Evolutionary conservation across 352 stramenopile genomes (phyloP).

Genomic region (Globisporangium nagaii): DNA sequence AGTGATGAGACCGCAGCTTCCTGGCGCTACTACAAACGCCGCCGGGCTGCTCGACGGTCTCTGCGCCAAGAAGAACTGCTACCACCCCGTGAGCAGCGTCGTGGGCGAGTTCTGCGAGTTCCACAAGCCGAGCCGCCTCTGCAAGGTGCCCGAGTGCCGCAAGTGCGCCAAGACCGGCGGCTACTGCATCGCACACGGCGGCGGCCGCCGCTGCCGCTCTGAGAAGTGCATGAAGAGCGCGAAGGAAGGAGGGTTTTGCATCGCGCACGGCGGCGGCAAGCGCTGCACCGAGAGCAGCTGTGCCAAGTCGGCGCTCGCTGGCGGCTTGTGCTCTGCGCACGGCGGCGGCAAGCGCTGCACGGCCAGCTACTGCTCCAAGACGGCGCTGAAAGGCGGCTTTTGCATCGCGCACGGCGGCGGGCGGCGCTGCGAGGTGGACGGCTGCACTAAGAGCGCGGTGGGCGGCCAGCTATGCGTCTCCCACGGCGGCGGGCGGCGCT

Average conservation of each 20-base stretch:
- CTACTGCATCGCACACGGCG: slow-evolving; percentile 69
- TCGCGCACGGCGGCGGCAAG: slow-evolving; percentile 78
- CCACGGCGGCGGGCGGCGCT: slow-evolving; percentile 57
- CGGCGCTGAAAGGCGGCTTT: slow-evolving; percentile 52
- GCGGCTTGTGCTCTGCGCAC: slow-evolving; percentile 62
- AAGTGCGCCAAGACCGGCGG: slow-evolving; percentile 79
- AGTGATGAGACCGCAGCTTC: too few species aligned
- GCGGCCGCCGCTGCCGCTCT: slow-evolving; percentile 40
- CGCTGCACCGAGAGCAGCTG: slow-evolving; percentile 57
- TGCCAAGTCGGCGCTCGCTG: slow-evolving; percentile 58
- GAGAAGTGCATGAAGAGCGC: slow-evolving; percentile 63
- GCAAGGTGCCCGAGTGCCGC: slow-evolving; percentile 48
- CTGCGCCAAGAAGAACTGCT: slow-evolving; percentile 67
- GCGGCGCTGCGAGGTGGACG: slow-evolving; percentile 38
- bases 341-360: slow-evolving; percentile 60
- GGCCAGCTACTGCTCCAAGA: slow-evolving; percentile 46
- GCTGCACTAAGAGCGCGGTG: slow-evolving; percentile 55
- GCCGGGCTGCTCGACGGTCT: slow-evolving; percentile 10
- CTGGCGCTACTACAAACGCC: too few species aligned
- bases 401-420: slow-evolving; percentile 66
- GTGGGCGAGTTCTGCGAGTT: slow-evolving; percentile 58
- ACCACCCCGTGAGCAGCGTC: slow-evolving; percentile 32
- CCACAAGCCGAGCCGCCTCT: slow-evolving; percentile 65
- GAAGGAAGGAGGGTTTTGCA: slow-evolving; percentile 72
- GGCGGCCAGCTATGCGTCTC: slow-evolving; percentile 57